Evolutionary conservation across 2,329 filamentous ascomycete genomes (phyloP).

Genomic region (Aspergillus sclerotialis): DNA sequence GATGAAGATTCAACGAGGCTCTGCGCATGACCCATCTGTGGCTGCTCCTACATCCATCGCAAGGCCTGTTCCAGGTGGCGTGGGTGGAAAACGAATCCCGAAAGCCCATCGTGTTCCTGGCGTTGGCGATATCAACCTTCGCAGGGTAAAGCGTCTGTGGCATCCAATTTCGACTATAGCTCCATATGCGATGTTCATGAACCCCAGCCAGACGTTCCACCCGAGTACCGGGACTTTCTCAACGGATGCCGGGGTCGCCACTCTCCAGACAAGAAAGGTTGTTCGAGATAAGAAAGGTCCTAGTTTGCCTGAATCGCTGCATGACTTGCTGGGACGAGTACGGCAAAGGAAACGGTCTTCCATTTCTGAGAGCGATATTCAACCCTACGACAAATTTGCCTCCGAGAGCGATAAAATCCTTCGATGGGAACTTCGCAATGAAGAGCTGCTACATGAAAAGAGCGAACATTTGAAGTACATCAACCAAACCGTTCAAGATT

Average conservation of each 20-base stretch:
- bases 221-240: slow-evolving; percentile 39
- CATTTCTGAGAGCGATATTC: slow-evolving; percentile 14
- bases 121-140: background rate
- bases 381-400: slow-evolving; percentile 18
- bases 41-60: slow-evolving; percentile 20
- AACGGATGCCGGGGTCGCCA: slow-evolving; percentile 29
- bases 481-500: slow-evolving; percentile 27
- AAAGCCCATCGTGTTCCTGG: slow-evolving; percentile 1
- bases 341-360: slow-evolving; percentile 4
- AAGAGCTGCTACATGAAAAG: slow-evolving; percentile 19
- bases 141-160: slow-evolving; percentile 11
- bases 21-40: slow-evolving; percentile 7
- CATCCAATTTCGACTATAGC: slow-evolving; percentile 18
- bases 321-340: slow-evolving; percentile 20
- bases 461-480: slow-evolving; percentile 25
- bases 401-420: slow-evolving; percentile 24
- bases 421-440: slow-evolving; percentile 31
- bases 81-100: slow-evolving; percentile 1
- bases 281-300: slow-evolving; percentile 2
- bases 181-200: slow-evolving; percentile 31
- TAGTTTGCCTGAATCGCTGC: slow-evolving; percentile 21
- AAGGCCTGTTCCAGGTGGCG: slow-evolving; percentile 10
- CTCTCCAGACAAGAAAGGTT: slow-evolving; percentile 4
- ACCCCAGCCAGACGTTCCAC: slow-evolving; percentile 33
- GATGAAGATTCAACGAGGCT: slow-evolving; percentile 20